These are phyloP conservation scores for Coemansia sp. DNA, from an alignment of 192 early-diverging fungal species.

Conservation along the genomic window DNA sequence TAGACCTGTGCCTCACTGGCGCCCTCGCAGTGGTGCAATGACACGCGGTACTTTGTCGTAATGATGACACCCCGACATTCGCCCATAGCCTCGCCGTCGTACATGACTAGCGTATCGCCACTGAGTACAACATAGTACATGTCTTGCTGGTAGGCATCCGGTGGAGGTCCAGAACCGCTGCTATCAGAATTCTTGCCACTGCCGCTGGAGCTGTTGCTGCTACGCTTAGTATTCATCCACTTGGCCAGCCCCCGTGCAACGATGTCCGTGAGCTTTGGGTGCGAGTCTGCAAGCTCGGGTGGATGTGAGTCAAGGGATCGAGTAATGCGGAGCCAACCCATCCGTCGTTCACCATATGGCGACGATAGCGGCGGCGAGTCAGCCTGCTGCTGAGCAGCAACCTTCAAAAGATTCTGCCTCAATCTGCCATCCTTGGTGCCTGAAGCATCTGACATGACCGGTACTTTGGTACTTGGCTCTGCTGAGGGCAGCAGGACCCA, in stretches of 20 bases:
- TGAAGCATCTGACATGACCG: not conserved
- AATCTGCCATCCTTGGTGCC: not conserved
- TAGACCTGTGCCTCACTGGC: conserved; percentile 66
- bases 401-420: not conserved
- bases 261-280: conserved; percentile 33
- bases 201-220: not conserved
- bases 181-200: conserved; percentile 27
- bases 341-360: conserved; percentile 38
- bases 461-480: not conserved
- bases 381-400: not conserved
- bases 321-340: conserved; percentile 51
- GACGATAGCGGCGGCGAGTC: conserved; percentile 11
- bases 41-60: conserved; percentile 64
- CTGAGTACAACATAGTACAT: conserved; percentile 73
- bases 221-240: conserved; percentile 36
- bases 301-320: conserved; percentile 29
- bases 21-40: conserved; percentile 49
- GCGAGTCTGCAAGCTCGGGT: conserved; percentile 13
- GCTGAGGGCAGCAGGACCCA: conserved; percentile 23
- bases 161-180: conserved; percentile 9
- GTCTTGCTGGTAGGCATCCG: conserved; percentile 36
- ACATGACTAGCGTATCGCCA: conserved; percentile 78
- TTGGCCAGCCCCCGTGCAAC: conserved; percentile 45
- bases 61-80: conserved; percentile 81
- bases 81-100: conserved; percentile 70